phyloP scores from a whole-genome alignment of 1,139 yeast species.

The Yamadazyma diddensiae region DNA sequence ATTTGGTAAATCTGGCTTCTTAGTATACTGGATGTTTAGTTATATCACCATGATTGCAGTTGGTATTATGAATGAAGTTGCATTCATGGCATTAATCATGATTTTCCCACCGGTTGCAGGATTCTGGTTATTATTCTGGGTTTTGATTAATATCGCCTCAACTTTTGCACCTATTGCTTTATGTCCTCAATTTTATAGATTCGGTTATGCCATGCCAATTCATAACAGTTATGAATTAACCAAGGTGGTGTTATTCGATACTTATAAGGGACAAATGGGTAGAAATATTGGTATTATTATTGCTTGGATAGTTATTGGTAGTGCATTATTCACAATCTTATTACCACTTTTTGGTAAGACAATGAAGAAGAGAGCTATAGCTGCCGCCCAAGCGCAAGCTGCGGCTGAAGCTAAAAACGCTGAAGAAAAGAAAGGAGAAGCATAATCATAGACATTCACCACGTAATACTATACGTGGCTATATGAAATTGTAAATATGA shows the following conservation, averaged over 20 bases:
- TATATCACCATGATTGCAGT: constrained; percentile 44
- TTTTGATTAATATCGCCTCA: constrained; percentile 35
- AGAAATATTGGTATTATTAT: constrained; percentile 34
- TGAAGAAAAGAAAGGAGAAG: constrained; percentile 3
- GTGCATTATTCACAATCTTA: constrained; percentile 41
- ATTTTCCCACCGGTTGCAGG: constrained; percentile 39
- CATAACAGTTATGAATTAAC: constrained; percentile 38
- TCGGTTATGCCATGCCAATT: constrained; percentile 39
- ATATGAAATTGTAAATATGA: too few species aligned
- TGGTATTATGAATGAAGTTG: constrained; percentile 40
- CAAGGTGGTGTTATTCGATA: constrained; percentile 36
- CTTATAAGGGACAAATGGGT: constrained; percentile 36
- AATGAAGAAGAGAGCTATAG: constrained; percentile 24
- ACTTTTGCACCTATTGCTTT: constrained; percentile 38
- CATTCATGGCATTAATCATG: constrained; percentile 30
- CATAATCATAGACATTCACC: too few species aligned
- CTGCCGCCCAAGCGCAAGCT: constrained; percentile 12
- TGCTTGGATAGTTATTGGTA: constrained; percentile 31
- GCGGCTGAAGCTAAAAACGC: constrained; percentile 8
- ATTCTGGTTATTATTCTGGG: constrained; percentile 44
- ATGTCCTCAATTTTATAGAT: constrained; percentile 31
- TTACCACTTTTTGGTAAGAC: constrained; percentile 24
- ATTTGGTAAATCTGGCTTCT: constrained; percentile 41
- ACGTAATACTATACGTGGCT: too few species aligned
- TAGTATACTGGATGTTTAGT: constrained; percentile 44